Evolutionary conservation across 257 asterid genomes (phyloP).

Genomic region (Phtheirospermum japonicum): DNA sequence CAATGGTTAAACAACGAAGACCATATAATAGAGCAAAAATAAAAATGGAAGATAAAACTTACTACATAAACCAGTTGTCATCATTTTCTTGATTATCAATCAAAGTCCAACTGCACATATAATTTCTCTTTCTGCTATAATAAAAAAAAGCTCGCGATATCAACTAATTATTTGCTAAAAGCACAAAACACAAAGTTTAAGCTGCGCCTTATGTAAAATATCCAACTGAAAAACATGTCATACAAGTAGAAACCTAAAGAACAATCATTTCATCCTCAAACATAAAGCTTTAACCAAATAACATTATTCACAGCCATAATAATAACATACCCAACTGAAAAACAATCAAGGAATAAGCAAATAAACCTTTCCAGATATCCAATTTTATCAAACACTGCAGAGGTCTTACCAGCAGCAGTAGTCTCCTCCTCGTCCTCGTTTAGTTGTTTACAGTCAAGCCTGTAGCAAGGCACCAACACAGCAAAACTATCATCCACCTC

Average conservation of each 20-base stretch:
- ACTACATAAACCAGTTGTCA: neutral
- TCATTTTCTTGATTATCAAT: no score
- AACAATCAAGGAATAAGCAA: no score
- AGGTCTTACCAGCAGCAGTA: slow-evolving; percentile 61
- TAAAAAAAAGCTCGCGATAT: neutral
- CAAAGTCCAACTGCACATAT: neutral
- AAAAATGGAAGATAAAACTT: neutral
- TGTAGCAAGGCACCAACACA: slow-evolving; percentile 91
- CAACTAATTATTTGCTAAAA: neutral
- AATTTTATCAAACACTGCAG: no score
- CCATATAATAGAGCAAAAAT: no score
- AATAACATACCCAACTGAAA: no score
- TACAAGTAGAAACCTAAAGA: neutral
- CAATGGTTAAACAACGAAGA: neutral
- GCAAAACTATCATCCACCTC: slow-evolving; percentile 83
- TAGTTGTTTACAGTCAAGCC: slow-evolving; percentile 1
- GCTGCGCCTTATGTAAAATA: neutral
- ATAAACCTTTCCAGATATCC: no score
- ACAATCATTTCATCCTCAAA: no score
- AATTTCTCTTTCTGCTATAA: neutral
- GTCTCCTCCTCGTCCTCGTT: slow-evolving; percentile 35
- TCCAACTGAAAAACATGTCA: no score
- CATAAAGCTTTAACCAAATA: no score
- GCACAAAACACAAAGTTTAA: neutral
- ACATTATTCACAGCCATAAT: no score